A percentile compares a stretch with the other conserved stretches of the same genome.
Conservation (phyloP, 257 asterid genomes). For the Nemophila menziesii region DNA sequence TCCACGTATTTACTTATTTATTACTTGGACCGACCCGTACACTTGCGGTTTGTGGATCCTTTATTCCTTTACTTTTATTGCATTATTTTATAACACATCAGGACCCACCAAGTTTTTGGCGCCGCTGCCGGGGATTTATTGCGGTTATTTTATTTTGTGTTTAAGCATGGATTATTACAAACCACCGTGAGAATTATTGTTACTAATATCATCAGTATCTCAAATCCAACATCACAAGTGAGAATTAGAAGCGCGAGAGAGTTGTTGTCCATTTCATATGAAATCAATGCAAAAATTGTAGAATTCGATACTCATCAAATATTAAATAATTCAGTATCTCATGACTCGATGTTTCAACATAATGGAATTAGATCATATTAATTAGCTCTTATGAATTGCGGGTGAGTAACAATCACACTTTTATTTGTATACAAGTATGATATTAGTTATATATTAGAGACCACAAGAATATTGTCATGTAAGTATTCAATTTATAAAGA, state of each 20-base stretch:
- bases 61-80: too few species aligned
- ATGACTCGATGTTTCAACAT: constrained; percentile 11
- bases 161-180: constrained; percentile 12
- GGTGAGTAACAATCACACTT: constrained; percentile 12
- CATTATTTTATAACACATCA: too few species aligned
- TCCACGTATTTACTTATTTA: too few species aligned
- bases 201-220: constrained; percentile 10
- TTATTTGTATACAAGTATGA: too few species aligned
- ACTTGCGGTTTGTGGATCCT: too few species aligned
- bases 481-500: too few species aligned
- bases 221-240: constrained; percentile 7
- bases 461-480: too few species aligned
- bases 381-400: constrained; percentile 10
- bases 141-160: constrained; percentile 12
- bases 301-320: constrained; percentile 16
- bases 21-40: too few species aligned
- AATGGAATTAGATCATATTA: constrained; percentile 6
- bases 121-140: too few species aligned
- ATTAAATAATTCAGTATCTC: constrained; percentile 17
- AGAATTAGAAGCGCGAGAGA: constrained; percentile 10
- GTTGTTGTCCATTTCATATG: constrained; percentile 17
- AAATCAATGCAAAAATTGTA: constrained; percentile 14
- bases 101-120: too few species aligned
- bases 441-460: too few species aligned
- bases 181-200: constrained; percentile 11